These are phyloP conservation scores for Fusarium aywerte DNA, from an alignment of 2,329 filamentous ascomycete genomes.

Conservation along the genomic window DNA sequence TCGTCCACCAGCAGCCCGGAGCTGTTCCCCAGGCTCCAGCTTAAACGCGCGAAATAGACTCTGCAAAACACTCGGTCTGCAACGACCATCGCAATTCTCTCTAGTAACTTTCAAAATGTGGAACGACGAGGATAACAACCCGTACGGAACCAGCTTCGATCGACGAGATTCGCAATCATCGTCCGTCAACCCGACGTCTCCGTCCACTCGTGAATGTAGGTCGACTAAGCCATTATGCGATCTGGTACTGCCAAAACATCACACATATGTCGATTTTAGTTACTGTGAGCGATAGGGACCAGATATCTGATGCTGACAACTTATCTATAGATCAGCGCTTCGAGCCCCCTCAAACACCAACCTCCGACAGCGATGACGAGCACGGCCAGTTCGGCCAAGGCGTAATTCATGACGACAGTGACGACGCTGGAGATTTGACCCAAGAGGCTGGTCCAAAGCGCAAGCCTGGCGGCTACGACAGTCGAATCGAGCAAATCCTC, in stretches of 20 bases:
- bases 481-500: constrained; percentile 95
- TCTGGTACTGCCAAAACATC: not conserved
- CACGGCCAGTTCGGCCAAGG: constrained; percentile 47
- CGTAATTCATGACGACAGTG: constrained; percentile 52
- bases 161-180: constrained; percentile 83
- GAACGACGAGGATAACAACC: constrained; percentile 99
- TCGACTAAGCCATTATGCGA: constrained; percentile 36
- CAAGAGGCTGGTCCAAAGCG: constrained; percentile 63
- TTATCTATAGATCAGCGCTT: constrained; percentile 55
- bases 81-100: constrained; percentile 24
- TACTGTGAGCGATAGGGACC: not conserved
- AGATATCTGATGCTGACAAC: constrained; percentile 21
- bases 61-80: constrained; percentile 5
- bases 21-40: constrained; percentile 33
- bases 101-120: constrained; percentile 72
- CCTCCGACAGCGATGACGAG: constrained; percentile 75
- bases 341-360: constrained; percentile 76
- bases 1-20: constrained; percentile 10
- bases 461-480: constrained; percentile 91
- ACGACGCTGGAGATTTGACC: constrained; percentile 59
- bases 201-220: constrained; percentile 68
- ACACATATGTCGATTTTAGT: constrained; percentile 12
- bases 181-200: constrained; percentile 73
- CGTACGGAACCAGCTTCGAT: constrained; percentile 91
- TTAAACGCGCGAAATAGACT: constrained; percentile 30